These are phyloP conservation scores for Trypanosoma cruzi DNA, from an alignment of 208 protist species.

Conservation along the genomic window DNA sequence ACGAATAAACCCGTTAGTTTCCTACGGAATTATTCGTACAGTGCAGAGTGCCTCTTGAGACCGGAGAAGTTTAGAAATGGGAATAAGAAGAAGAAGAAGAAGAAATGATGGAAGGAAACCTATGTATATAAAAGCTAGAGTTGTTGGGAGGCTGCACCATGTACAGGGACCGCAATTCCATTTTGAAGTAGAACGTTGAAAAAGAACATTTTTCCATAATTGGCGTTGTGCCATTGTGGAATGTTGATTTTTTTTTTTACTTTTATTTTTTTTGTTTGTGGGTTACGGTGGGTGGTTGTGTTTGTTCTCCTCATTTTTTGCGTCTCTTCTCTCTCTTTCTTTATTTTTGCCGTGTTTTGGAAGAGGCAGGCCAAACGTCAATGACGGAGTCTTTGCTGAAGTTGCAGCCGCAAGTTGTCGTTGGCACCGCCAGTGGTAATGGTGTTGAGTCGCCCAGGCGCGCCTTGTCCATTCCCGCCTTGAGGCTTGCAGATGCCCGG, in stretches of 20 bases:
- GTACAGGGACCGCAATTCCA: neutral
- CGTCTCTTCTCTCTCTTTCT: neutral
- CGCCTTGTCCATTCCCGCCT: slow-evolving; percentile 9
- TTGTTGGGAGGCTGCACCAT: neutral
- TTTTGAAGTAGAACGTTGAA: neutral
- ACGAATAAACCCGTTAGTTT: slow-evolving; percentile 40
- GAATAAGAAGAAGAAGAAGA: neutral
- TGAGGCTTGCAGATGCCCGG: slow-evolving; percentile 8
- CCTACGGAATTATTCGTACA: slow-evolving; percentile 54
- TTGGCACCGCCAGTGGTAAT: neutral
- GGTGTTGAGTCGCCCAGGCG: neutral
- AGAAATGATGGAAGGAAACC: neutral
- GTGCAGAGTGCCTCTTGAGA: slow-evolving; percentile 14
- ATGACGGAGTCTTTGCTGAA: slow-evolving; percentile 10
- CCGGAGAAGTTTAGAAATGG: too few species aligned
- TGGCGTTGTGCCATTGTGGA: too few species aligned
- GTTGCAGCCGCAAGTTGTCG: slow-evolving; percentile 3
- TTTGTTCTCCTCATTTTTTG: neutral
- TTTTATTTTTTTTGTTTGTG: too few species aligned
- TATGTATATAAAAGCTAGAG: neutral
- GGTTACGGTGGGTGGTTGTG: neutral
- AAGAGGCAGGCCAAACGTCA: neutral
- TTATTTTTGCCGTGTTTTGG: neutral
- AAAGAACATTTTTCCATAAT: too few species aligned
- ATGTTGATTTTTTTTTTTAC: too few species aligned